These are phyloP conservation scores for Penium margaritaceum DNA, from an alignment of 139 green algal species.

Conservation along the genomic window DNA sequence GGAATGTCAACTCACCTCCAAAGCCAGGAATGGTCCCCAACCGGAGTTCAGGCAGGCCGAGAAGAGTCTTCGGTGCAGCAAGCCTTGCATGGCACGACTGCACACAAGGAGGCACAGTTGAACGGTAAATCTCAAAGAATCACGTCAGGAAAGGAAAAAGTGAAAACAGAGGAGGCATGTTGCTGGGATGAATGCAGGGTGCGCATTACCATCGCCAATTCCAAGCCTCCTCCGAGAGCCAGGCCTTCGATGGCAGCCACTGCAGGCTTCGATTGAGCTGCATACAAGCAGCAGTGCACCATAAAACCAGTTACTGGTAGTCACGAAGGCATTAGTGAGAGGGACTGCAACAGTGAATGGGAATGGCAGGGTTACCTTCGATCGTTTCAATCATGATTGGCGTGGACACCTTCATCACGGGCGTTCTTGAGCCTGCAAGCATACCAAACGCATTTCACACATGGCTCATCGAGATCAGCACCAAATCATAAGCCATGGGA, in stretches of 20 bases:
- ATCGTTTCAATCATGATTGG: conserved; percentile 3
- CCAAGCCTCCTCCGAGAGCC: conserved; percentile 82
- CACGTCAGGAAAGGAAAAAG: not conserved
- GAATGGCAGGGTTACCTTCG: not conserved
- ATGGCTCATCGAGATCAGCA: no score
- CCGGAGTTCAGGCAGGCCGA: conserved; percentile 91
- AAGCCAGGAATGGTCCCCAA: conserved; percentile 96
- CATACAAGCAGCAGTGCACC: not conserved
- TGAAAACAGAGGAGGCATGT: not conserved
- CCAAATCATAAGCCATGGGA: no score
- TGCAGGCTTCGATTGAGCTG: conserved; percentile 69
- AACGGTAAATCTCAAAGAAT: not conserved
- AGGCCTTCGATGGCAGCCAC: conserved; percentile 78
- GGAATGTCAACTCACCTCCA: no score
- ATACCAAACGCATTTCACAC: no score
- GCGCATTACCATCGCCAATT: conserved; percentile 76
- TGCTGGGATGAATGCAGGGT: not conserved
- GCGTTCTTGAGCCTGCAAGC: no score
- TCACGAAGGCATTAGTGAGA: no score
- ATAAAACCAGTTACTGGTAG: not conserved
- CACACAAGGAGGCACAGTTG: no score
- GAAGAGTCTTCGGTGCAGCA: conserved; percentile 48
- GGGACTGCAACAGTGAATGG: no score
- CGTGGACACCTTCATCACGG: not conserved
- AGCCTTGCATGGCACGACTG: conserved; percentile 59